Conservation (phyloP, 495 filamentous ascomycete species). For the Geopyxis carbonaria region DNA sequence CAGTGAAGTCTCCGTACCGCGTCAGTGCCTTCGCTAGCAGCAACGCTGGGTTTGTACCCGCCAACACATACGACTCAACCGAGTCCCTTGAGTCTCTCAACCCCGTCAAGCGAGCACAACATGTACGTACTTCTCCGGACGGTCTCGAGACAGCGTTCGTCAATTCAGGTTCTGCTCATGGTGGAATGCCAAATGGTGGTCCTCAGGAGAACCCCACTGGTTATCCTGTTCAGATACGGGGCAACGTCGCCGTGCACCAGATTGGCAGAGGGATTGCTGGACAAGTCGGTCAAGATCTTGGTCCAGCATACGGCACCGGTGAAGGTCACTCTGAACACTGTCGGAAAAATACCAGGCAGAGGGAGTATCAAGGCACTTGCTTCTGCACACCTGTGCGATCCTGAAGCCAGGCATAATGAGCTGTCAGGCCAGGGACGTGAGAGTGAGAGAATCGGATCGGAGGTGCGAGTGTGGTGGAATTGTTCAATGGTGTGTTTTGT, state of each 20-base stretch:
- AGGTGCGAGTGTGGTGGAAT: too few species aligned
- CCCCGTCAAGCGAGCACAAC: constrained; percentile 7
- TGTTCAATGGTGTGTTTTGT: too few species aligned
- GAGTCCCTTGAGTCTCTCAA: too few species aligned
- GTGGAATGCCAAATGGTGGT: constrained; percentile 17
- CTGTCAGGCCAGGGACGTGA: too few species aligned
- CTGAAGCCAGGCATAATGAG: too few species aligned
- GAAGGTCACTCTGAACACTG: constrained; percentile 8
- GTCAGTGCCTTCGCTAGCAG: too few species aligned
- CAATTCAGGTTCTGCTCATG: constrained; percentile 12
- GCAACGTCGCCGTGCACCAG: constrained; percentile 11
- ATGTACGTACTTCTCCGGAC: background rate
- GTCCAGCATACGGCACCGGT: constrained; percentile 8
- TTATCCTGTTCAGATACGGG: constrained; percentile 2
- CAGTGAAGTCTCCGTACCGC: too few species aligned
- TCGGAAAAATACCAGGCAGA: constrained; percentile 2
- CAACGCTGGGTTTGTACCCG: too few species aligned
- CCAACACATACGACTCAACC: too few species aligned
- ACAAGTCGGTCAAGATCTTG: background rate
- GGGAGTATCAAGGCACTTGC: constrained; percentile 12
- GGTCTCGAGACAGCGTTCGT: constrained; percentile 11
- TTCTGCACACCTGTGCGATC: constrained; percentile 7
- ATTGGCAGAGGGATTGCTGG: constrained; percentile 10
- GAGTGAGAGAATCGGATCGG: too few species aligned
- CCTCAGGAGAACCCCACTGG: constrained; percentile 7